These are phyloP conservation scores for Excoecaria cochinchinensis DNA, from an alignment of 345 rosid genomes.

Conservation along the genomic window DNA sequence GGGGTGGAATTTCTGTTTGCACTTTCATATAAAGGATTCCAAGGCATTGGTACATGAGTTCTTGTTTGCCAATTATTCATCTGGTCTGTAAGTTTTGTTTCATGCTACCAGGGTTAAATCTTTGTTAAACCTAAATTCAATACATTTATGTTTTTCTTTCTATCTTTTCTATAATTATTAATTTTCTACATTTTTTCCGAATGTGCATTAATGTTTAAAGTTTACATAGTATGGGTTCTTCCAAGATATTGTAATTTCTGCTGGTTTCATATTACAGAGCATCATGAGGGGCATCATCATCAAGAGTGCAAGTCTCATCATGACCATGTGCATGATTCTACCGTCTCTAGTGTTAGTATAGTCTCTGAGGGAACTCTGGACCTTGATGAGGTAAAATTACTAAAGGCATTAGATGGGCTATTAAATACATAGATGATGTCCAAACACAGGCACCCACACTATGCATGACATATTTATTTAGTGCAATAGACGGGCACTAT, in stretches of 20 bases:
- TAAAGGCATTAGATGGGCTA: not conserved
- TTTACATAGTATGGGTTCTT: not conserved
- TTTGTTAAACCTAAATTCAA: not conserved
- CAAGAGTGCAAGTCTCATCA: constrained; percentile 27
- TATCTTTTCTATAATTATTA: not conserved
- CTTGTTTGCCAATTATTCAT: not conserved
- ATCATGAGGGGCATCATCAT: constrained; percentile 44
- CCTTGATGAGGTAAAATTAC: constrained; percentile 58
- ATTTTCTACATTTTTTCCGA: too few species aligned
- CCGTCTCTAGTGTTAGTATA: constrained; percentile 68
- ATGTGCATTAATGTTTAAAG: not conserved
- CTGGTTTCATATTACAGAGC: constrained; percentile 31
- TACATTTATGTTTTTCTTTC: not conserved
- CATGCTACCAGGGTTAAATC: not conserved
- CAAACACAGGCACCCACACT: not conserved
- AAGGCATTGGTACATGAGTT: not conserved
- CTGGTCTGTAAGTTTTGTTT: not conserved
- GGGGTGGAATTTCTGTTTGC: not conserved
- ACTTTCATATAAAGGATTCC: not conserved
- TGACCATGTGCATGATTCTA: constrained; percentile 64
- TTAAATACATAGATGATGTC: not conserved
- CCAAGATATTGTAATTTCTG: not conserved
- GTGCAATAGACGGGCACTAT: too few species aligned
- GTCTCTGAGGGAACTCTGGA: constrained; percentile 70
- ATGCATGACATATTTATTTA: not conserved